Base-by-base conservation (phyloP, 169 alveolate species). In the Plasmodium fragile region DNA sequence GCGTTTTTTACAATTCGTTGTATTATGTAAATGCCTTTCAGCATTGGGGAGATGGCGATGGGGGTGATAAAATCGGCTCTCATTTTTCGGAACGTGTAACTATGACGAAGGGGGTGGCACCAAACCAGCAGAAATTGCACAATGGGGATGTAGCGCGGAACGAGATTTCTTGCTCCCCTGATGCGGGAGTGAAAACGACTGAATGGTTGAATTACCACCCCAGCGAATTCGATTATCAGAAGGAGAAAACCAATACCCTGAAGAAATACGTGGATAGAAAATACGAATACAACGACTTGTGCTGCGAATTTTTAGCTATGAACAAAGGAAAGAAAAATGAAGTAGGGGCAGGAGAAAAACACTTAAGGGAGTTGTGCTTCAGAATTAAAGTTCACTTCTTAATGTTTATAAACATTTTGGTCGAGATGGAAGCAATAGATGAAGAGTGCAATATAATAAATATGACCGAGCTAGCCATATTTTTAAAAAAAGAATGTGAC, bases 341-440 rank as follows among this genome's bases (percentile, higher is more conserved):
- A n/a, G 25, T 22, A n/a, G 16, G 0, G 32, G 53, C 77, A 34
- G 75, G 71, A 36, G 53, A 52, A 80, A 78, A 89, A 34, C 59
- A 55, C 71, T 55, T 89, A 59, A 78, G 65, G 49, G 94, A 89
- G 43, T 59, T 89, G 70, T 78, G 90, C 71, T 89, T 71, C 81
- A 89, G 70, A 84, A 89, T 79, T 25, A 89, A 69, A 65, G 69
- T 41, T n/a, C 94, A 89, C 59, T 93, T 85, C 71, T 78, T 93
- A 28, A 82, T 94, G 18, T 92, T 82, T 77, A 78, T 93, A 81
- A 96, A 96, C 79, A 95, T 92, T 28, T 92, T 96, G 49, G 79
- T 96, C 59, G 90, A 82, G 69, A 93, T 94, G 77, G 97, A 95
- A 28, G 84, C 95, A n/a, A 30, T 96, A 41, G 97, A 96, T 92